Conservation (phyloP, 495 filamentous ascomycete species). For the Cercophora newfieldiana region DNA sequence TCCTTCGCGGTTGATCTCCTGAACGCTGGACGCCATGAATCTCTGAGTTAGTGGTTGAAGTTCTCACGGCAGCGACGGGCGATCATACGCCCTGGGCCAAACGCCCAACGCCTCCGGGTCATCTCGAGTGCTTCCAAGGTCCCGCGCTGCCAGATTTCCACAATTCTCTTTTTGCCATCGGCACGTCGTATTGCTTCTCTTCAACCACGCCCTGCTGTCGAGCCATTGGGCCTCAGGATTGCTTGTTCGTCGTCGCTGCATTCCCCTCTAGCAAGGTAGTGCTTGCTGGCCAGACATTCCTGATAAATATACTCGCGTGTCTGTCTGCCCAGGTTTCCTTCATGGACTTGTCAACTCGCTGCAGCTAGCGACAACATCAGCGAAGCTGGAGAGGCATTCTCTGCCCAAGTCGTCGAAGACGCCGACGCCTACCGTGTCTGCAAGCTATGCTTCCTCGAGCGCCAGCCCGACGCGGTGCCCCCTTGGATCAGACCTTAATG, state of each 20-base stretch:
- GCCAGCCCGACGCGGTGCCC: constrained; percentile 26
- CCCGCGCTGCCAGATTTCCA: constrained; percentile 31
- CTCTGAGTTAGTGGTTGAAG: no score
- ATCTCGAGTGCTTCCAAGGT: constrained; percentile 21
- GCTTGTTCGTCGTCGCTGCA: constrained; percentile 23
- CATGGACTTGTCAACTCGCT: constrained; percentile 23
- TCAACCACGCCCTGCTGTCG: constrained; percentile 29
- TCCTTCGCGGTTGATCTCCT: no score
- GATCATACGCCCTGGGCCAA: no score
- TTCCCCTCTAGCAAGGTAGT: constrained; percentile 23
- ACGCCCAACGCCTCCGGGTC: no score
- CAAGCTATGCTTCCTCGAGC: constrained; percentile 27
- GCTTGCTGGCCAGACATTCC: constrained; percentile 27
- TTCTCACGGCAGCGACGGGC: no score
- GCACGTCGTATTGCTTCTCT: constrained; percentile 22
- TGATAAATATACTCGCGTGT: constrained; percentile 31
- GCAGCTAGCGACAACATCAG: not conserved
- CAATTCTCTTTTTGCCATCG: constrained; percentile 25
- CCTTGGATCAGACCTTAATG: not conserved
- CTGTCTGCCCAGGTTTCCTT: constrained; percentile 27
- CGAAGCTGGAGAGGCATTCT: constrained; percentile 16
- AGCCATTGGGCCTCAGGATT: constrained; percentile 24
- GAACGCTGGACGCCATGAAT: no score
- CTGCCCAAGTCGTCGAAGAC: constrained; percentile 27
- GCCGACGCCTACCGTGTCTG: constrained; percentile 30